phyloP scores from a whole-genome alignment of 805 yeast species.

The Ogataea chonburiensis region DNA sequence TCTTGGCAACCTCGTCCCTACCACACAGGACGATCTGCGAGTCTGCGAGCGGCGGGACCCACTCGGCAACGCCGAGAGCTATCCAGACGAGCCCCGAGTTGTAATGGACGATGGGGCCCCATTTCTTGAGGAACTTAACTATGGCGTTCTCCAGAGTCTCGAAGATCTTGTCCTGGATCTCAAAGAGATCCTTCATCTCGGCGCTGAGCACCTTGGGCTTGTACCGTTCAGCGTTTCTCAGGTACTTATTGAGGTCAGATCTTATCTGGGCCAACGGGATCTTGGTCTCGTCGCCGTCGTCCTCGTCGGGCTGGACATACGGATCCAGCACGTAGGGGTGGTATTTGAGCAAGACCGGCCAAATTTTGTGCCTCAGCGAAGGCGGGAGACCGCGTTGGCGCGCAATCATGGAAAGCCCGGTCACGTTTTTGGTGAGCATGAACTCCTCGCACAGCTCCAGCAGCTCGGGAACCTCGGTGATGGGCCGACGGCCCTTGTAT shows the following conservation, averaged over 20 bases:
- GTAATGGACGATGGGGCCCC: conserved; percentile 77
- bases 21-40: conserved; percentile 57
- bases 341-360: conserved; percentile 79
- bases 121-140: conserved; percentile 62
- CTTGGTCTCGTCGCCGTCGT: conserved; percentile 31
- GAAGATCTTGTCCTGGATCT: conserved; percentile 52
- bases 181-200: conserved; percentile 36
- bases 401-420: conserved; percentile 75
- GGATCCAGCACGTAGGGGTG: conserved; percentile 87
- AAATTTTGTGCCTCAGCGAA: conserved; percentile 66
- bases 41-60: conserved; percentile 69
- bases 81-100: conserved; percentile 86
- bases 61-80: conserved; percentile 83
- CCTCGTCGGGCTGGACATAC: conserved; percentile 59
- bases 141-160: conserved; percentile 59
- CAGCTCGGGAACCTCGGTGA: conserved; percentile 47
- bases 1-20: conserved; percentile 42
- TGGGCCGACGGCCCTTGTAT: conserved; percentile 40
- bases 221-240: conserved; percentile 43
- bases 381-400: conserved; percentile 87
- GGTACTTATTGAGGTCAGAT: conserved; percentile 61
- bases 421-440: conserved; percentile 59
- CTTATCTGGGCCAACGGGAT: conserved; percentile 40
- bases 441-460: conserved; percentile 55
- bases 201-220: conserved; percentile 31